Conservation (phyloP, 371 early-diverging fungal genomes). For the Rhizomucor pusillus region DNA sequence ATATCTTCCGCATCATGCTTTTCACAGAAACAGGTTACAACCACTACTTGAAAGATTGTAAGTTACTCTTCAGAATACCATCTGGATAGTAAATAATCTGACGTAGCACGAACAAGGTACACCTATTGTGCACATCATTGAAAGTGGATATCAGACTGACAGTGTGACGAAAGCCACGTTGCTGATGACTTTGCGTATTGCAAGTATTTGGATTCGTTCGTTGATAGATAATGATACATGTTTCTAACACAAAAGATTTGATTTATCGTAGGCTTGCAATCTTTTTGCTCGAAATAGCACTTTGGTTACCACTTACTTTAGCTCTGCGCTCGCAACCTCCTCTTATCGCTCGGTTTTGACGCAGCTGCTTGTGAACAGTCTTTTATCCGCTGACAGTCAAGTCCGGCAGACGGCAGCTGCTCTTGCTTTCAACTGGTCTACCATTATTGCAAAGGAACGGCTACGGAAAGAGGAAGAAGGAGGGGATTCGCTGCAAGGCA, state of each 20-base stretch:
- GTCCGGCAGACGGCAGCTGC: conserved; percentile 68
- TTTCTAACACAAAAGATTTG: not conserved
- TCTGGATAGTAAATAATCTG: not conserved
- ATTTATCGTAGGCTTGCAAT: conserved; percentile 61
- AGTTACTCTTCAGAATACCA: conserved; percentile 4
- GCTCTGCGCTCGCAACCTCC: conserved; percentile 40
- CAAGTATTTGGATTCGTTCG: conserved; percentile 5
- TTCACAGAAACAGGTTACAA: conserved; percentile 36
- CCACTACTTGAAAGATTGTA: conserved; percentile 46
- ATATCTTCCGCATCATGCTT: conserved; percentile 62
- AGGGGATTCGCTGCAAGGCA: conserved; percentile 24
- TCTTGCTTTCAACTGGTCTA: conserved; percentile 65
- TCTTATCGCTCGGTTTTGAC: conserved; percentile 52
- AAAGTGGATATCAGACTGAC: conserved; percentile 6
- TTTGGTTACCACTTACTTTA: conserved; percentile 46
- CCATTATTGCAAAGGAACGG: conserved; percentile 45
- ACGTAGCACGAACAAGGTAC: conserved; percentile 12
- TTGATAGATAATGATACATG: not conserved
- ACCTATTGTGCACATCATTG: conserved; percentile 13
- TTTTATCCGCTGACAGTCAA: conserved; percentile 52
- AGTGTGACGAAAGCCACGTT: conserved; percentile 33
- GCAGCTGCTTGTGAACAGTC: conserved; percentile 55
- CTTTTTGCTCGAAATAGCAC: conserved; percentile 41
- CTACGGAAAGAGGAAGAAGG: conserved; percentile 31
- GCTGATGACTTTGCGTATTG: conserved; percentile 58